Evolutionary conservation across 345 rosid genomes (phyloP).

Genomic region (Mallotus nudiflorus): DNA sequence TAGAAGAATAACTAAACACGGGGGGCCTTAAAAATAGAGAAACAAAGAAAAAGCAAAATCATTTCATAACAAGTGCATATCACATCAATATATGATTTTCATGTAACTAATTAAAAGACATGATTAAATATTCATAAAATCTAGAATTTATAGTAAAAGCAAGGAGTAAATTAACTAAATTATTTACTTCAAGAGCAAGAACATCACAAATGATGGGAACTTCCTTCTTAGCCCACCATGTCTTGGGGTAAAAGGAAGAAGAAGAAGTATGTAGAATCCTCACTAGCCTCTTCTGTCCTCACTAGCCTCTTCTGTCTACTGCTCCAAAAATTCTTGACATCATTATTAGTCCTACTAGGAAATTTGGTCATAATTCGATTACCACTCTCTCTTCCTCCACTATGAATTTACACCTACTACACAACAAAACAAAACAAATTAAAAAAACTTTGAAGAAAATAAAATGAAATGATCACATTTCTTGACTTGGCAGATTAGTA

Average conservation of each 20-base stretch:
- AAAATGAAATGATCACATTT: slow-evolving; percentile 7
- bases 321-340: slow-evolving; percentile 97
- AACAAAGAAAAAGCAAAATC: neutral
- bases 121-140: too few relatives aligned
- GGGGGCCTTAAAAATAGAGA: slow-evolving; percentile 25
- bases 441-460: neutral
- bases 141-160: neutral
- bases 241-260: slow-evolving; percentile 35
- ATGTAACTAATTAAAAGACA: too few relatives aligned
- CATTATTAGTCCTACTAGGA: slow-evolving; percentile 85
- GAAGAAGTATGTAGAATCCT: slow-evolving; percentile 60
- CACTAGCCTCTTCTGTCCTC: too few relatives aligned
- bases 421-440: neutral
- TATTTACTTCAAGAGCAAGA: slow-evolving; percentile 31
- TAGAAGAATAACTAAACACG: slow-evolving; percentile 32
- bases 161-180: neutral
- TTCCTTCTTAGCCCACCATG: slow-evolving; percentile 25
- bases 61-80: neutral
- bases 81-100: too few relatives aligned
- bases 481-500: slow-evolving; percentile 65
- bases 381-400: slow-evolving; percentile 85
- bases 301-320: slow-evolving; percentile 87
- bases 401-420: slow-evolving; percentile 86
- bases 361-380: slow-evolving; percentile 80
- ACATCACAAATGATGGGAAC: slow-evolving; percentile 16